Percentiles rank a stretch among this genome's conserved stretches.
Evolutionary conservation across 106 monocot genomes (phyloP).

Genomic region (Allium fistulosum): DNA sequence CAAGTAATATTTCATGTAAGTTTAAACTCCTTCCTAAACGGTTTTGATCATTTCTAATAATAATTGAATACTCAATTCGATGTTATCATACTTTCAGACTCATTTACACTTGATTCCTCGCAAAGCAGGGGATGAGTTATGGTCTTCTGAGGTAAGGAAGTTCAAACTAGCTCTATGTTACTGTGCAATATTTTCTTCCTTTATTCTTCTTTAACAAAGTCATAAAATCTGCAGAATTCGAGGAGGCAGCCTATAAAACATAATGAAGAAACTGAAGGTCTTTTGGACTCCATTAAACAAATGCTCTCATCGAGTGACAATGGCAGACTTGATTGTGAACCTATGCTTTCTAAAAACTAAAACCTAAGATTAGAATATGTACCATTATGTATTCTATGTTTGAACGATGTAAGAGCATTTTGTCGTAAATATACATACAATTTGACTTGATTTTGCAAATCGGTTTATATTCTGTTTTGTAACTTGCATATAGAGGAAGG

Average conservation of each 20-base stretch:
- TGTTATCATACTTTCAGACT: constrained; percentile 36
- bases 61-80: no score
- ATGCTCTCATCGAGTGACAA: neutral
- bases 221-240: constrained; percentile 8
- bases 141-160: constrained; percentile 29
- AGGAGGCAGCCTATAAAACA: constrained; percentile 12
- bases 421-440: no score
- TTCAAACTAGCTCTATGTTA: neutral
- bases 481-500: no score
- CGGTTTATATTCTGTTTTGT: no score
- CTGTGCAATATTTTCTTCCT: no score
- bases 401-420: no score
- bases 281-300: constrained; percentile 14
- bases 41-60: neutral
- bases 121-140: constrained; percentile 65
- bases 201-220: neutral
- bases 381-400: no score
- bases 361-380: neutral
- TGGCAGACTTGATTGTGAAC: constrained; percentile 1
- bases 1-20: constrained; percentile 98
- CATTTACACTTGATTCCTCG: constrained; percentile 98
- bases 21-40: neutral
- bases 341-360: constrained; percentile 9
- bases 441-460: no score
- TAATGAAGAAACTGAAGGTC: constrained; percentile 7